phyloP scores from a whole-genome alignment of 768 basidiomycete species.

The Amanita subjunquillea region DNA sequence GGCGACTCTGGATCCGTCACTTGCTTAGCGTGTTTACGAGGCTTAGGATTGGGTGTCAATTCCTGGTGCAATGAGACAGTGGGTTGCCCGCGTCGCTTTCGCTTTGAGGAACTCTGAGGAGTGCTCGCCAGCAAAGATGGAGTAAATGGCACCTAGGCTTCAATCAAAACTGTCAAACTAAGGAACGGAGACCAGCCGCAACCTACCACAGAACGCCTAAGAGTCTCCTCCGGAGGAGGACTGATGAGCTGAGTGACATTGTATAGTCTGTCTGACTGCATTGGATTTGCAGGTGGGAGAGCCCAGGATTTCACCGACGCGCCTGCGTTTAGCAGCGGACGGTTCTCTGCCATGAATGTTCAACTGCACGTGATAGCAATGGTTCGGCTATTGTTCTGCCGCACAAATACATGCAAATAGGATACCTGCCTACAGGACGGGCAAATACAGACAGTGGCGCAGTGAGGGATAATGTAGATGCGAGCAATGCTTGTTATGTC shows the following conservation, averaged over 20 bases:
- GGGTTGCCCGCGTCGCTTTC: constrained; percentile 10
- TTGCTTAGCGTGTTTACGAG: constrained; percentile 36
- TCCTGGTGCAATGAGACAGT: constrained; percentile 16
- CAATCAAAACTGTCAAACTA: constrained; percentile 5
- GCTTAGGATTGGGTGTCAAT: constrained; percentile 51
- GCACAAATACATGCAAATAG: background rate
- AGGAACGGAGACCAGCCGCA: constrained; percentile 4
- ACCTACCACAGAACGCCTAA: constrained; percentile 20
- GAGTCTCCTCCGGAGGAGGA: constrained; percentile 52
- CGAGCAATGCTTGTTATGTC: background rate
- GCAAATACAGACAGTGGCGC: background rate
- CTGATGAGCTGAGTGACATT: constrained; percentile 34
- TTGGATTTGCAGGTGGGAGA: constrained; percentile 5
- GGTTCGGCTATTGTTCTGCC: background rate
- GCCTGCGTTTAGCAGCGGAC: background rate
- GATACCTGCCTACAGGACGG: no score
- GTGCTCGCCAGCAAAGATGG: constrained; percentile 14
- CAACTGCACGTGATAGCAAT: constrained; percentile 11
- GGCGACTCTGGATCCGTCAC: constrained; percentile 12
- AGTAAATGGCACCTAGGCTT: constrained; percentile 13
- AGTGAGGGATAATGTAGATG: background rate
- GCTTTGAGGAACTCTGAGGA: constrained; percentile 2
- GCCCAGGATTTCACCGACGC: background rate
- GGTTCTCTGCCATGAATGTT: constrained; percentile 10
- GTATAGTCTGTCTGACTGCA: constrained; percentile 13